Evolutionary conservation across 2,329 filamentous ascomycete species (phyloP).

Genomic region (Zymoseptoria passerinii): DNA sequence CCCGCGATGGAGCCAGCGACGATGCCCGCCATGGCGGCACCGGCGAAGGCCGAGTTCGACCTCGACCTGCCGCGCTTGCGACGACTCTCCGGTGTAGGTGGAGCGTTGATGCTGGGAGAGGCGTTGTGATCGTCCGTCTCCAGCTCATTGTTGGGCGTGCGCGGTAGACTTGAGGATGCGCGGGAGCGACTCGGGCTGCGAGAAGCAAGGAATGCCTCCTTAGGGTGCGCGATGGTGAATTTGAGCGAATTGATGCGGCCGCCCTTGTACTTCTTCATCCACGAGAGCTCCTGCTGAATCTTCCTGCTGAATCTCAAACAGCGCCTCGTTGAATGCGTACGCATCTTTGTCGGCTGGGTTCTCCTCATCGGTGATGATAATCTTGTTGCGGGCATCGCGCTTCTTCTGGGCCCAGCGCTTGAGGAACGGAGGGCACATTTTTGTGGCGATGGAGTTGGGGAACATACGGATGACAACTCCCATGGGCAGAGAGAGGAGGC

Average conservation of each 20-base stretch:
- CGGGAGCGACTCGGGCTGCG: conserved; percentile 54
- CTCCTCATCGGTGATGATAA: conserved; percentile 34
- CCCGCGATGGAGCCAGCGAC: conserved; percentile 66
- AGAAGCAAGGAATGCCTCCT: conserved; percentile 57
- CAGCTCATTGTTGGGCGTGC: conserved; percentile 53
- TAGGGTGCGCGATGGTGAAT: conserved; percentile 68
- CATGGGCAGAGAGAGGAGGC: conserved; percentile 74
- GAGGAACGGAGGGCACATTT: conserved; percentile 36
- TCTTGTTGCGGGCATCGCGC: conserved; percentile 35
- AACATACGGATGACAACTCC: conserved; percentile 74
- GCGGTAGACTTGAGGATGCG: conserved; percentile 56
- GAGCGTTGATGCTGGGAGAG: conserved; percentile 31
- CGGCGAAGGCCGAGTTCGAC: conserved; percentile 65
- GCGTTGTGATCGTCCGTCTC: conserved; percentile 32
- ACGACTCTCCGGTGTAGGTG: conserved; percentile 46
- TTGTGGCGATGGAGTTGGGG: conserved; percentile 58
- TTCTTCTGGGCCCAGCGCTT: conserved; percentile 30
- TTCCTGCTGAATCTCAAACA: conserved; percentile 74
- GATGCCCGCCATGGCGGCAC: conserved; percentile 75
- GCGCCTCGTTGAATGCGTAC: conserved; percentile 57
- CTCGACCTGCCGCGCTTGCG: conserved; percentile 54
- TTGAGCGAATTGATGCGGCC: conserved; percentile 74
- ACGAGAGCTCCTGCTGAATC: conserved; percentile 71
- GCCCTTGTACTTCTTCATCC: conserved; percentile 71
- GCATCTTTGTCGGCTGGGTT: conserved; percentile 12